phyloP scores from a whole-genome alignment of 192 early-diverging fungal genomes.

The Podila verticillata region DNA sequence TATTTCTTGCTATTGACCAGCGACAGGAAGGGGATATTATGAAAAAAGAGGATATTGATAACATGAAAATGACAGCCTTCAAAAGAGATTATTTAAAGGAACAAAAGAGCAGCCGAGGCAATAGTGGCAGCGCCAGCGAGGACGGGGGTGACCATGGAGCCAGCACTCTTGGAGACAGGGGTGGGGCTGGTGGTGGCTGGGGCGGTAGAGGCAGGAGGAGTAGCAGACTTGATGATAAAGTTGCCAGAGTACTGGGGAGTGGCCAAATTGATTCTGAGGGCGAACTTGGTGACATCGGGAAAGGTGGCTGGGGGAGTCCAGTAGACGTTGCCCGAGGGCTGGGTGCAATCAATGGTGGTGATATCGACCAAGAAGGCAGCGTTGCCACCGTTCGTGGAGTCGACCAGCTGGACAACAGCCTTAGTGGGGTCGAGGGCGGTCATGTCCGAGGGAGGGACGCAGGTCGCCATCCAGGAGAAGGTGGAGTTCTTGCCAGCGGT shows the following conservation, averaged over 20 bases:
- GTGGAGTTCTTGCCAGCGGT: slow-evolving; percentile 5
- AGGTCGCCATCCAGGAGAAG: slow-evolving; percentile 31
- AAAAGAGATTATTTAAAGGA: slow-evolving; percentile 13
- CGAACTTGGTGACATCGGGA: slow-evolving; percentile 1
- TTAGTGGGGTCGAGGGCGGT: slow-evolving; percentile 11
- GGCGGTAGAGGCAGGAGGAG: background rate
- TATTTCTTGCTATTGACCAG: slow-evolving; percentile 5
- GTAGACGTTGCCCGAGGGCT: slow-evolving; percentile 9
- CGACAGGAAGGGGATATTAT: slow-evolving; percentile 5
- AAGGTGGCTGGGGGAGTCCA: slow-evolving; percentile 18
- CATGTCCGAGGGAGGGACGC: slow-evolving; percentile 19
- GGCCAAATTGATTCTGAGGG: slow-evolving; percentile 9
- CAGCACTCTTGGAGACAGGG: background rate
- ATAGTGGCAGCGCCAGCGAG: slow-evolving; percentile 16
- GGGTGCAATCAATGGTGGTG: slow-evolving; percentile 34
- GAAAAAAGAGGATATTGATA: background rate
- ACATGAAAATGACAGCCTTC: background rate
- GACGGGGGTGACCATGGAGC: slow-evolving; percentile 9
- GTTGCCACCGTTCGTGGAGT: slow-evolving; percentile 7
- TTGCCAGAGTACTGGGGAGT: slow-evolving; percentile 24
- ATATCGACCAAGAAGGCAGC: slow-evolving; percentile 4
- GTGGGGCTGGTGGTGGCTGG: background rate
- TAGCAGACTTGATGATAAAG: slow-evolving; percentile 14
- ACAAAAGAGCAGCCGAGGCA: slow-evolving; percentile 22
- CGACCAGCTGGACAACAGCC: slow-evolving; percentile 26